Evolutionary conservation across 331 rosid species (phyloP), one percentile per base, ranked within the genome.

Genomic region (Phaseolus coccineus): DNA sequence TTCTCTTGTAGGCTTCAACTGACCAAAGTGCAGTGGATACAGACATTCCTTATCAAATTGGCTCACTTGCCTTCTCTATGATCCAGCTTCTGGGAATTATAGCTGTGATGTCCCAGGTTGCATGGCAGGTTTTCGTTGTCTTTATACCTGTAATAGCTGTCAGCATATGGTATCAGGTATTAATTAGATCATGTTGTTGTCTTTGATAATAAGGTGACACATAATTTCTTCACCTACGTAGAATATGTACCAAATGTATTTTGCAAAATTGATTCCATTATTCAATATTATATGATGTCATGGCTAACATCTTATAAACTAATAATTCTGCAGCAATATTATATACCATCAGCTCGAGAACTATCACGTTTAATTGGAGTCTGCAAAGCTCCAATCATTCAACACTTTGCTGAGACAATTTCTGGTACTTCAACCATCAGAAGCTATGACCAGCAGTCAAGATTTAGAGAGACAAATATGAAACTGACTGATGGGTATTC

Each of bases 151-250:
- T 91, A 61, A 69, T 93, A 78, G 80, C 87, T 48, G 15, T 80
- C 57, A 84, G 97, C 85, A 67, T 93, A 52, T 88, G 92, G 97
- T 93, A 87, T 76, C 92, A 93, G 97, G 97, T 93, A 90, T 71
- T 64, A 16, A 35, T 62, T 52, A 3, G 33, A 70, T 44, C 61
- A 6, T 37, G 42, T 46, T 46, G 46, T 56, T 25, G 39, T 6
- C 14, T 27, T 61, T 33, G 15, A 27, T 69, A 48, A 57, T 24
- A 56, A 44, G 48, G 52, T 37, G 50, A 61, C 70, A 69, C 5
- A 14, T 59, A 33, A 37, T 27, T 66, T 67, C 57, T 50, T 59
- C 39, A 35, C 39, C 22, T 19, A 37, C 1, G 12, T 57, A 61
- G 14, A n/a, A 44, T 44, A 35, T 51, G 3, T 8, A 37, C 72